Base-by-base conservation (phyloP, 495 filamentous ascomycete genomes). In the Trichoderma reesei region DNA sequence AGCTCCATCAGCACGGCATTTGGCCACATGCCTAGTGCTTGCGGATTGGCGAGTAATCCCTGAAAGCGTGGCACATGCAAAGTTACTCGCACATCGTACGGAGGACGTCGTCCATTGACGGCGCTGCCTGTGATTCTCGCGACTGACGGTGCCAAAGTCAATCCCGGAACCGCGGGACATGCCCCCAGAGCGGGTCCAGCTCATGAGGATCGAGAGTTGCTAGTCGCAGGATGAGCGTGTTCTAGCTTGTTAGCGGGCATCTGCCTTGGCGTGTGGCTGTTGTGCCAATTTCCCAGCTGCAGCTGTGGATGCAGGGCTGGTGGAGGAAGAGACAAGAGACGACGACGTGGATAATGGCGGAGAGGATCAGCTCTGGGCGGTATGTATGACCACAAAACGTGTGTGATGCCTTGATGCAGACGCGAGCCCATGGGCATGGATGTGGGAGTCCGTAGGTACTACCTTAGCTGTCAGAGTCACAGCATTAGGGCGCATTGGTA, bases 21-120 rank as follows among this genome's bases (percentile, higher is more conserved):
- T n/a, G 48, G 48, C 48, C 48, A 56, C 48, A n/a, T 31, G 13
- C 20, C n/a, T 56, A 56, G 48, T 56, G 48, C 48, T 56, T 56
- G 48, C 48, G 48, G 20, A 33, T 56, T 26, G 11, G 20, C 20
- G 20, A 13, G 13, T 48, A 18, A 6, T 18, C 44, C 5, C 16
- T 18, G 44, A 14, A 18, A n/a, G 11, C 16, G 44, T 48, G 44
- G 44, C 44, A 48, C 44, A 39, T 39, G 38, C 38, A 1, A 26
- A 26, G 26, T 26, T 26, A 26, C 26, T 26, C 26, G 26, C 26
- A 26, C 26, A 26, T 26, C 26, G 26, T 26, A 26, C 26, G 26
- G 26, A 26, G 6, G 38, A 7, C 38, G 6, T 39, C 38, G 38
- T 3, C 38, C 38, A 39, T 39, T 11, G 38, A 46, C 16, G 42